These are phyloP conservation scores for Neoboletus brunneissimus DNA, from an alignment of 768 basidiomycete species.

Conservation along the genomic window DNA sequence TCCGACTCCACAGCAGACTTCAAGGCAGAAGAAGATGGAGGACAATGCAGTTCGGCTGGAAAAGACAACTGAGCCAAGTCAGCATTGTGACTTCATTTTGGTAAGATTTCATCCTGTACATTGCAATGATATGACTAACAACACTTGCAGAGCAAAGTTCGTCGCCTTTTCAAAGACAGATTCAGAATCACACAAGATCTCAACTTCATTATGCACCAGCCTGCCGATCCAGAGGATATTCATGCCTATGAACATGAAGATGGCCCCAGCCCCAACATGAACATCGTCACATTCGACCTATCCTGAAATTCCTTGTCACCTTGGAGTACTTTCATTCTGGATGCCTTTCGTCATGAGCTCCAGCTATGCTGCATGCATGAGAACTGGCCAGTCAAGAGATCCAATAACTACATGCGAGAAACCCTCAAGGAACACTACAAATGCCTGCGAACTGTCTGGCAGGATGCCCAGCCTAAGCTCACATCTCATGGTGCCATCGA, in stretches of 20 bases:
- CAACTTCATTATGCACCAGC: constrained; percentile 1
- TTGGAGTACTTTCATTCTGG: constrained; percentile 5
- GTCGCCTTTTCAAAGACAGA: constrained; percentile 9
- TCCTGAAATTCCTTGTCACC: not conserved
- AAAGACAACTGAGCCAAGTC: not conserved
- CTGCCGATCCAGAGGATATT: not conserved
- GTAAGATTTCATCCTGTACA: not conserved
- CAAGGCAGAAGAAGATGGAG: no score
- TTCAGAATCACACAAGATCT: constrained; percentile 4
- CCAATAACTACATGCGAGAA: not conserved
- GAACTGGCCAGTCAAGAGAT: not conserved
- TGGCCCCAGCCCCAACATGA: not conserved
- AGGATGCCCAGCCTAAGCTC: not conserved
- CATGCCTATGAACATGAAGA: constrained; percentile 6
- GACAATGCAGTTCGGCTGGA: no score
- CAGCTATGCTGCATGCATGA: not conserved
- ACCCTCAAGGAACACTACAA: not conserved
- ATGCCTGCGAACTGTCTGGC: not conserved
- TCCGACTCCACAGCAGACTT: no score
- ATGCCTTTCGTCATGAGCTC: not conserved
- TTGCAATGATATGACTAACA: no score
- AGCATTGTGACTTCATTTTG: constrained; percentile 7
- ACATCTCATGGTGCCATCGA: no score
- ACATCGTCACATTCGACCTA: constrained; percentile 2
- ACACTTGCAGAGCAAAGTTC: constrained; percentile 3